A percentile compares a stretch with the other conserved stretches of the same genome.
Conservation (phyloP, 805 yeast species). For the Kodamaea kaohsiungensis region DNA sequence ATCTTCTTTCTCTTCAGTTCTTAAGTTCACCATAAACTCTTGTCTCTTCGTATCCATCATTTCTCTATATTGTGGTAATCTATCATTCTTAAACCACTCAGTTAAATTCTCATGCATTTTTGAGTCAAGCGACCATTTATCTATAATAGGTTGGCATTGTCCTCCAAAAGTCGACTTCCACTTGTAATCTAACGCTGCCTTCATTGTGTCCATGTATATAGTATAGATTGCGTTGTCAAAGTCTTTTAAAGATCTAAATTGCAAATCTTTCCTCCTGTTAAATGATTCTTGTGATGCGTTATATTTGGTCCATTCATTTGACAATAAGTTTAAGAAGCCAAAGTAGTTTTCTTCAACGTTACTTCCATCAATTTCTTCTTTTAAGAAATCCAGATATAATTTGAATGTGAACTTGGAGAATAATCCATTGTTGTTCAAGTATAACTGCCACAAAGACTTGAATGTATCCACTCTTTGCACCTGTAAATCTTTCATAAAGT, state of each 20-base stretch:
- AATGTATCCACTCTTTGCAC: slow-evolving; percentile 28
- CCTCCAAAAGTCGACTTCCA: slow-evolving; percentile 29
- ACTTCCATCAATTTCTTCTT: slow-evolving; percentile 22
- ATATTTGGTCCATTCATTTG: slow-evolving; percentile 14
- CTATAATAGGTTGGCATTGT: slow-evolving; percentile 30
- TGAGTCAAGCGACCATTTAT: slow-evolving; percentile 38
- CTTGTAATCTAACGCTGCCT: slow-evolving; percentile 27
- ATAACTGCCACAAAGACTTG: slow-evolving; percentile 37
- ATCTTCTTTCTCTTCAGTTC: slow-evolving; percentile 29
- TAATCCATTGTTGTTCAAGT: slow-evolving; percentile 21
- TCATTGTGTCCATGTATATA: slow-evolving; percentile 24
- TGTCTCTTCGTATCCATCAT: slow-evolving; percentile 25
- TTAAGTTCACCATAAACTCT: slow-evolving; percentile 23
- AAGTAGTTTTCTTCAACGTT: slow-evolving; percentile 20
- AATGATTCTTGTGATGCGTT: slow-evolving; percentile 19
- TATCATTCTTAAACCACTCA: slow-evolving; percentile 22
- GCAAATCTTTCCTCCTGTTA: slow-evolving; percentile 14
- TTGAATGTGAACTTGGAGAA: slow-evolving; percentile 28
- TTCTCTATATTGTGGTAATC: slow-evolving; percentile 21
- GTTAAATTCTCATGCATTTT: slow-evolving; percentile 26
- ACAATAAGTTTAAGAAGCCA: slow-evolving; percentile 21
- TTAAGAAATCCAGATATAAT: slow-evolving; percentile 22
- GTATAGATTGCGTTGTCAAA: slow-evolving; percentile 11
- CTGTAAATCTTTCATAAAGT: slow-evolving; percentile 23
- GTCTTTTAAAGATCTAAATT: slow-evolving; percentile 7